These are phyloP conservation scores for Spirogloea muscicola DNA, from an alignment of 139 green algal species.

Conservation along the genomic window DNA sequence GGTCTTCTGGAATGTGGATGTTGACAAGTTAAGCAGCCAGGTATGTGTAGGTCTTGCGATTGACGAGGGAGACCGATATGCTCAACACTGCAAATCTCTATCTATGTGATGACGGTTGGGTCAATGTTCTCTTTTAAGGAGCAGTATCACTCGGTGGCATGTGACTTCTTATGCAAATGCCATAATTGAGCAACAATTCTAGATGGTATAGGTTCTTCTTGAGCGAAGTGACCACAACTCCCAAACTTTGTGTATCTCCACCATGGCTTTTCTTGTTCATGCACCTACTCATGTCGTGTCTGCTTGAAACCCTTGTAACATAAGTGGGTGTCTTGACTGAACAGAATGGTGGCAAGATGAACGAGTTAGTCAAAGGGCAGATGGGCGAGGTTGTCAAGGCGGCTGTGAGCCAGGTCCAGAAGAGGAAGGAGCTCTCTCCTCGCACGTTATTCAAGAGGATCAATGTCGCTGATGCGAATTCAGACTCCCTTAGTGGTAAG, in stretches of 20 bases:
- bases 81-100: no score
- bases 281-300: neutral
- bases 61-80: no score
- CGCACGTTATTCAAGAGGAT: constrained; percentile 10
- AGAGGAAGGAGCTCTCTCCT: neutral
- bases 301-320: neutral
- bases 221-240: neutral
- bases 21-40: no score
- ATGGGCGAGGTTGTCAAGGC: constrained; percentile 9
- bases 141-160: no score
- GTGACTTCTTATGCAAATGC: no score
- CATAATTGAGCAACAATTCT: no score
- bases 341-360: neutral
- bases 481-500: constrained; percentile 23
- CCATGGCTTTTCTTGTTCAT: neutral
- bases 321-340: neutral
- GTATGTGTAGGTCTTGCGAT: no score
- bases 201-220: no score
- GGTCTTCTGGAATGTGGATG: no score
- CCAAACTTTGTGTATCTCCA: neutral
- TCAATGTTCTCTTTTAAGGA: no score
- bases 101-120: no score
- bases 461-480: constrained; percentile 18
- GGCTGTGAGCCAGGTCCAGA: constrained; percentile 7
- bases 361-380: neutral